These are phyloP conservation scores for Guyanaporus albipodus DNA, from an alignment of 768 basidiomycete species.

Conservation along the genomic window DNA sequence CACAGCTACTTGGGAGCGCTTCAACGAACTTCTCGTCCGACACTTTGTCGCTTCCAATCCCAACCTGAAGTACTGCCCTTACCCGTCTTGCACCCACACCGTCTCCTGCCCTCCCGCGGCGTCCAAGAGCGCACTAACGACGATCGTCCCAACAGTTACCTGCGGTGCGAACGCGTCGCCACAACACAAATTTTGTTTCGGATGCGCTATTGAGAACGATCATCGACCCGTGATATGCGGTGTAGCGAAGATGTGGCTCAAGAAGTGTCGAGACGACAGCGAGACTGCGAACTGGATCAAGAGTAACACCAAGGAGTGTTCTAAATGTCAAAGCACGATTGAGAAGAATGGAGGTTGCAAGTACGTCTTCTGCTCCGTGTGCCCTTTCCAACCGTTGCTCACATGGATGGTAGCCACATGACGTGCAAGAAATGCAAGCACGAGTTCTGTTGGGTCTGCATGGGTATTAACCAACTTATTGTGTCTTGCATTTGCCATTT, in stretches of 20 bases:
- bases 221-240: slow-evolving; percentile 90
- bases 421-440: slow-evolving; percentile 99
- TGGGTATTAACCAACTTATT: slow-evolving; percentile 63
- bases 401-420: slow-evolving; percentile 73
- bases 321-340: slow-evolving; percentile 94
- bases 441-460: slow-evolving; percentile 99
- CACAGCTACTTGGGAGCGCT: slow-evolving; percentile 56
- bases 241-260: slow-evolving; percentile 90
- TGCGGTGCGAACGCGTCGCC: slow-evolving; percentile 65
- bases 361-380: slow-evolving; percentile 81
- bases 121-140: slow-evolving; percentile 65
- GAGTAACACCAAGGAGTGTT: slow-evolving; percentile 98
- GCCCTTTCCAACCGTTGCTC: slow-evolving; percentile 31
- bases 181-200: slow-evolving; percentile 87
- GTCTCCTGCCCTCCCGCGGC: slow-evolving; percentile 85
- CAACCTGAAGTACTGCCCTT: slow-evolving; percentile 91
- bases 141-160: slow-evolving; percentile 82
- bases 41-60: slow-evolving; percentile 85
- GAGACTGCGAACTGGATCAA: slow-evolving; percentile 99
- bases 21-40: slow-evolving; percentile 83
- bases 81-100: slow-evolving; percentile 92
- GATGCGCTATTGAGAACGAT: slow-evolving; percentile 83
- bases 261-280: slow-evolving; percentile 95
- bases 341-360: slow-evolving; percentile 99
- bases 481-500: slow-evolving; percentile 10